Evolutionary conservation across 495 filamentous ascomycete genomes (phyloP).

Genomic region (Hypoxylon lenormandii): DNA sequence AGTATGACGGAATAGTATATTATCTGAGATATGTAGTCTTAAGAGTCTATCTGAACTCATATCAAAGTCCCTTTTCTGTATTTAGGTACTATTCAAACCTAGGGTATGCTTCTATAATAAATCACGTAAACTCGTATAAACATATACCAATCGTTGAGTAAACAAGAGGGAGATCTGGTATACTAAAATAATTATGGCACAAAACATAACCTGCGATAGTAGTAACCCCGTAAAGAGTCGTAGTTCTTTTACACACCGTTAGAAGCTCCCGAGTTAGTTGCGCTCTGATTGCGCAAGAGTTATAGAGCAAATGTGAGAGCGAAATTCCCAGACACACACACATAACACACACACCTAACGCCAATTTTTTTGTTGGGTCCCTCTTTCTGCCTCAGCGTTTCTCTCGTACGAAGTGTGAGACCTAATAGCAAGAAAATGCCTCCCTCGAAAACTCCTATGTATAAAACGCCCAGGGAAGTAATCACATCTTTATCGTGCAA

Average conservation of each 20-base stretch:
- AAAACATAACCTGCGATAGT: neutral
- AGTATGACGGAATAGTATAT: too few relatives aligned
- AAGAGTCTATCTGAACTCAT: too few relatives aligned
- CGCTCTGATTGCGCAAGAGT: neutral
- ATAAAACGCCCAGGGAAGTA: conserved; percentile 11
- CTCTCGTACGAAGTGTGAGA: conserved; percentile 5
- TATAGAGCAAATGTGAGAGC: neutral
- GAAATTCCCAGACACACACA: neutral
- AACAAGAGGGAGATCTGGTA: neutral
- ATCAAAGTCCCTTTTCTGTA: too few relatives aligned
- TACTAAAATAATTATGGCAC: neutral
- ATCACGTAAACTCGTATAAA: too few relatives aligned
- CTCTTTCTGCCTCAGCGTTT: conserved; percentile 3
- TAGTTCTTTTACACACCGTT: neutral
- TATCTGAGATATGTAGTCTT: too few relatives aligned
- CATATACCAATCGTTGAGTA: too few relatives aligned
- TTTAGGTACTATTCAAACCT: too few relatives aligned
- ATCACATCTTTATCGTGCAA: conserved; percentile 22
- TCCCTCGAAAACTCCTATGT: conserved; percentile 27
- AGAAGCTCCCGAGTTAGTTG: neutral
- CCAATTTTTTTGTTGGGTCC: conserved; percentile 27
- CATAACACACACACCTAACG: conserved; percentile 9
- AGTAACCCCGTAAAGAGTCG: neutral
- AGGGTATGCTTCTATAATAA: too few relatives aligned
- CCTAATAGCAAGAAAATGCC: conserved; percentile 3